Evolutionary conservation across 208 protist species (phyloP).

Genomic region (Porcisia deanei): DNA sequence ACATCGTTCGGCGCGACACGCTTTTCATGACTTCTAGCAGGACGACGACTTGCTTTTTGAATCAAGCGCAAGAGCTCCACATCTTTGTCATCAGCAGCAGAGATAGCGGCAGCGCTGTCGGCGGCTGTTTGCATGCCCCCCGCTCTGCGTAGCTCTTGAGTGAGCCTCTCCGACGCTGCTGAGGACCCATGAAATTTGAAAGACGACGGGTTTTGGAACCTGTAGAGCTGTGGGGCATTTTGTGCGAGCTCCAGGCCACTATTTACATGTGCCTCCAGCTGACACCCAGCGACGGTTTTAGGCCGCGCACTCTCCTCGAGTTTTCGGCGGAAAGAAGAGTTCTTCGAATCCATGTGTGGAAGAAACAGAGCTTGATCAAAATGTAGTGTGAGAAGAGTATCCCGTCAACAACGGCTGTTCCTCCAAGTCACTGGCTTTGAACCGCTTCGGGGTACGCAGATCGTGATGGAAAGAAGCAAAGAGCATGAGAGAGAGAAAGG

Average conservation of each 20-base stretch:
- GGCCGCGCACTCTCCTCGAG: conserved; percentile 54
- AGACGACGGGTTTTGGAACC: conserved; percentile 73
- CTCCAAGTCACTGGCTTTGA: background rate
- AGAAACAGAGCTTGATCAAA: background rate
- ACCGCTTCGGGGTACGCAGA: background rate
- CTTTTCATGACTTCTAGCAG: conserved; percentile 45
- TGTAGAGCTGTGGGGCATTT: conserved; percentile 72
- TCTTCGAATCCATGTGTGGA: conserved; percentile 10
- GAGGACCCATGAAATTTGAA: conserved; percentile 47
- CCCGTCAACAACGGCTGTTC: background rate
- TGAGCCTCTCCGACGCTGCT: conserved; percentile 26
- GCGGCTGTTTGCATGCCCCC: background rate
- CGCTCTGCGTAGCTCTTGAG: conserved; percentile 20
- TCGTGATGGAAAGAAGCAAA: background rate
- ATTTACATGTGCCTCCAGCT: conserved; percentile 81
- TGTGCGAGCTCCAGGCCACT: conserved; percentile 50
- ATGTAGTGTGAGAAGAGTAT: background rate
- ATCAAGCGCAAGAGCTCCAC: conserved; percentile 84
- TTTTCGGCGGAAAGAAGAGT: conserved; percentile 36
- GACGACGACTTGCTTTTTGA: conserved; percentile 72
- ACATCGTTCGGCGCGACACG: conserved; percentile 88
- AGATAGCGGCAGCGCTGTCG: background rate
- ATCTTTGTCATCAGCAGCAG: conserved; percentile 56
- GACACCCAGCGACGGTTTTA: conserved; percentile 41
- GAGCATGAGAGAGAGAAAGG: background rate